Evolutionary conservation across 1,284 basidiomycete genomes (phyloP), one percentile per base, ranked within the genome.

Genomic region (Phellinidium pouzarii): DNA sequence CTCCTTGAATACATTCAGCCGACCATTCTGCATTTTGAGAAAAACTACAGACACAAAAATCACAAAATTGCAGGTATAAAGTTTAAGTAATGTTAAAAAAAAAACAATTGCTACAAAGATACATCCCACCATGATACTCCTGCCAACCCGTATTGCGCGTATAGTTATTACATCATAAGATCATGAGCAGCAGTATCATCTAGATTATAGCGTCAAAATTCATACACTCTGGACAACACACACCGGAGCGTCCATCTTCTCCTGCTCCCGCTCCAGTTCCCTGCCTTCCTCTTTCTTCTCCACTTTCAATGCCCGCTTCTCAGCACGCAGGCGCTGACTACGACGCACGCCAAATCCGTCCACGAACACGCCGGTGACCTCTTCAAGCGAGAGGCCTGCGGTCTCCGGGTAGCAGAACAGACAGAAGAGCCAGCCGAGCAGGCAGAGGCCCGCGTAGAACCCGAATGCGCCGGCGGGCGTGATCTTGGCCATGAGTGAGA

Each of bases 391-490:
- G 48, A 91, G 67, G 14, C 84, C 84, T 36, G 76, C 81, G 19
- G 86, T 89, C 70, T 91, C 87, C 0, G 87, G 88, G 72, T 89
- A 91, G 62, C 79, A 83, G 54, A 70, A 72, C 40, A 81, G 61
- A 54, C 85, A 82, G 66, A 91, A 87, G 9, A 85, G 23, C 74
- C 80, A 83, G 9, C 85, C 85, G 20, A 84, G 67, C 4, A 82
- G 66, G 65, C 87, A 91, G 20, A 91, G 71, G 0, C 80, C 83
- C 0, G 85, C 87, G 62, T 90, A 91, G 64, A 92, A 82, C 3
- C 83, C 85, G 61, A 91, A 91, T 4, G 87, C 84, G 9, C 87
- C 87, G 0, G 87, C 73, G 0, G 90, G 85, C 0, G 86, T 88
- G 63, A 89, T 88, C 23, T 69, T 66, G 40, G 78, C 73, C 80